A percentile compares a stretch with the other conserved stretches of the same genome.
Conservation (phyloP, 2,329 filamentous ascomycete species). For the Fusarium pseudoanthophilum region DNA sequence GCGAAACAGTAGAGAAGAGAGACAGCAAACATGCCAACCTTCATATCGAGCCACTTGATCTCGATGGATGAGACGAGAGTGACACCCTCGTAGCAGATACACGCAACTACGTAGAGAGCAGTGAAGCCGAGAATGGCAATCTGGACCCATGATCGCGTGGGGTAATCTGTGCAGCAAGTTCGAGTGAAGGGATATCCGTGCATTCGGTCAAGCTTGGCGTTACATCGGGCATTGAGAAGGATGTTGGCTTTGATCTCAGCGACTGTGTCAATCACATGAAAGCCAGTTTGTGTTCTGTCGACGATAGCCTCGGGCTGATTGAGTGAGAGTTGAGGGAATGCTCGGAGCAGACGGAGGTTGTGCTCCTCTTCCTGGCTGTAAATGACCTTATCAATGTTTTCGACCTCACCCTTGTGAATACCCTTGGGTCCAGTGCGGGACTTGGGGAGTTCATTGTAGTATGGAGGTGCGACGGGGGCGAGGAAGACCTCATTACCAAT, state of each 20-base stretch:
- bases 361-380: constrained; percentile 15
- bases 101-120: constrained; percentile 30
- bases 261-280: constrained; percentile 48
- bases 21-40: constrained; percentile 42
- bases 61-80: constrained; percentile 26
- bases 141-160: constrained; percentile 37
- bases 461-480: constrained; percentile 42
- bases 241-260: constrained; percentile 52
- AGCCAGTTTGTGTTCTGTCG: constrained; percentile 39
- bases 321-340: constrained; percentile 35
- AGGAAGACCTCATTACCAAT: constrained; percentile 46
- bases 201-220: constrained; percentile 48
- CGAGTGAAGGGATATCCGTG: constrained; percentile 57
- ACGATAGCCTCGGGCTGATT: constrained; percentile 35
- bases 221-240: constrained; percentile 66
- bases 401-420: constrained; percentile 39
- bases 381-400: constrained; percentile 37
- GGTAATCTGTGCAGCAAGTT: constrained; percentile 65
- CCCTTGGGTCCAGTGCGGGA: constrained; percentile 30
- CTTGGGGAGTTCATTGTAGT: constrained; percentile 32
- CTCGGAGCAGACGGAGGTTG: constrained; percentile 35
- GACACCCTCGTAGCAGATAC: constrained; percentile 30
- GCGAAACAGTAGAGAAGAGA: constrained; percentile 45
- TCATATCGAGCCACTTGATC: constrained; percentile 34
- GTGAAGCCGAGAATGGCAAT: constrained; percentile 36